phyloP scores from a whole-genome alignment of 345 rosid species.

The Eucalyptus tenuipes region DNA sequence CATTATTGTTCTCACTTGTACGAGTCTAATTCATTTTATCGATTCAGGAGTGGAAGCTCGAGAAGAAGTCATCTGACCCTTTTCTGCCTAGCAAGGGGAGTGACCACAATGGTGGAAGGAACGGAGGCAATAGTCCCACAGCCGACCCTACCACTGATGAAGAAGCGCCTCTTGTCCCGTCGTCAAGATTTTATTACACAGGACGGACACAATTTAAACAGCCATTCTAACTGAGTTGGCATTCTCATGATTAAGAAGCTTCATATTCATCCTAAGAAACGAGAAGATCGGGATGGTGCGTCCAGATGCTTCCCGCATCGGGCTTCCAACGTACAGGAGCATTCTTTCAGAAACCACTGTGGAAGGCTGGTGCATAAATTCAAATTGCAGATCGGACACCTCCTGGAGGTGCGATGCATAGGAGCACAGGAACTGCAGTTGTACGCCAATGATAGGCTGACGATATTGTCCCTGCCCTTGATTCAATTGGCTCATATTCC shows the following conservation, averaged over 20 bases:
- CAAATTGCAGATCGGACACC: background rate
- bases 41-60: constrained; percentile 76
- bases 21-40: background rate
- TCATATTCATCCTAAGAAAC: background rate
- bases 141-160: constrained; percentile 43
- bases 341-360: background rate
- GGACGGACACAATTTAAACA: constrained; percentile 56
- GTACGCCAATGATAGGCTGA: background rate
- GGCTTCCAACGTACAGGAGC: background rate
- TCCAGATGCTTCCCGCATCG: background rate
- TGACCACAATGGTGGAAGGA: constrained; percentile 16
- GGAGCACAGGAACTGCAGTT: background rate
- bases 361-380: background rate
- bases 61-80: constrained; percentile 82
- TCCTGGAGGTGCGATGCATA: background rate
- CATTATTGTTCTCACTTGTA: background rate
- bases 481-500: background rate
- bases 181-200: constrained; percentile 49
- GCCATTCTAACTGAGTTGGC: background rate
- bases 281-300: background rate
- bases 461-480: background rate
- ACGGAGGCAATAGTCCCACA: constrained; percentile 13
- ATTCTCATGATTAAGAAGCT: background rate
- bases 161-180: constrained; percentile 67
- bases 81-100: constrained; percentile 33